A percentile compares a stretch with the other conserved stretches of the same genome.
Evolutionary conservation across 768 basidiomycete species (phyloP).

Genomic region (Boletales sp.): DNA sequence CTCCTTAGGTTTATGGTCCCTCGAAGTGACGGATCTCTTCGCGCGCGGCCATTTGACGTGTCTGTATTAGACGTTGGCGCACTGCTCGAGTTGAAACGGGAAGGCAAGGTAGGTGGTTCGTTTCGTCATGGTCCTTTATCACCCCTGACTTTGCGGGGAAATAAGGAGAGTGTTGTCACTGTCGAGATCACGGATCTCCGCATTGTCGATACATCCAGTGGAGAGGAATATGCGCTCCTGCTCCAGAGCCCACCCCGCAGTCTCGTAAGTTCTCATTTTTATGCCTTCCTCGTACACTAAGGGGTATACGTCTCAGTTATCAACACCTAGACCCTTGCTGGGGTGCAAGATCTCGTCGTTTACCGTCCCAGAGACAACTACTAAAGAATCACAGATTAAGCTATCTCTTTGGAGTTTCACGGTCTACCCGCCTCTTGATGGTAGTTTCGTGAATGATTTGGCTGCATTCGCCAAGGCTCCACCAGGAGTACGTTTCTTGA

Average conservation of each 20-base stretch:
- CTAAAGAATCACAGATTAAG: conserved; percentile 78
- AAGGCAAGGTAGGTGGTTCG: conserved; percentile 55
- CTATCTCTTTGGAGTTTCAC: conserved; percentile 63
- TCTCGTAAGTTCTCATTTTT: conserved; percentile 43
- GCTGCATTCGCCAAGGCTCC: conserved; percentile 71
- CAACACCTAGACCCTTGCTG: conserved; percentile 47
- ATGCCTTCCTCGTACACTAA: conserved; percentile 1
- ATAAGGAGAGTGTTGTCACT: conserved; percentile 64
- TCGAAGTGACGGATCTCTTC: conserved; percentile 30
- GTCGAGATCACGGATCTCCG: conserved; percentile 60
- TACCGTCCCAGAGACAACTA: conserved; percentile 50
- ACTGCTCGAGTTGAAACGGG: conserved; percentile 62
- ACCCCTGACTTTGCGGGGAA: conserved; percentile 4
- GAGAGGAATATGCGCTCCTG: conserved; percentile 41
- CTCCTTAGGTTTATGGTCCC: conserved; percentile 49
- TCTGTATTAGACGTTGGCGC: conserved; percentile 59
- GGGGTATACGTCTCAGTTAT: conserved; percentile 32
- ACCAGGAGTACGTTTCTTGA: conserved; percentile 65
- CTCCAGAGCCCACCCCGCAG: conserved; percentile 53
- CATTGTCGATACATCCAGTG: conserved; percentile 44
- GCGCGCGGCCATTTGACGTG: conserved; percentile 51
- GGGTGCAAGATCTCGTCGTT: conserved; percentile 68
- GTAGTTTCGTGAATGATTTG: conserved; percentile 62
- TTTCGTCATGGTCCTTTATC: not conserved
- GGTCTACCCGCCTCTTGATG: conserved; percentile 56